Percentiles rank a stretch among this genome's conserved stretches.
Conservation (phyloP, 768 basidiomycete genomes). For the Panellus pusillus region DNA sequence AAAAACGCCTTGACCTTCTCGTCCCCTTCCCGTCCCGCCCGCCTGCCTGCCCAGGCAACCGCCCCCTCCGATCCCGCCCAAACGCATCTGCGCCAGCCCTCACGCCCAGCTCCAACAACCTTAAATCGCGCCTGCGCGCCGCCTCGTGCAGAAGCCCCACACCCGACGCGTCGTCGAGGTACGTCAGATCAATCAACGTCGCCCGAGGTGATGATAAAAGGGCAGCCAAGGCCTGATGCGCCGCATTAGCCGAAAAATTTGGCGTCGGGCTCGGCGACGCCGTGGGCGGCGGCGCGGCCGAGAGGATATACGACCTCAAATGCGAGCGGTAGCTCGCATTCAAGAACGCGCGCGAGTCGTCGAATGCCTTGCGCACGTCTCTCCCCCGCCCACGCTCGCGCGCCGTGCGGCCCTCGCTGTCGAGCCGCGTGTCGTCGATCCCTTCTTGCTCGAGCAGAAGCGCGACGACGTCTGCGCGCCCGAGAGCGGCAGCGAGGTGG, state of each 20-base stretch:
- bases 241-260: not conserved
- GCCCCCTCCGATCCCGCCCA: slow-evolving; percentile 14
- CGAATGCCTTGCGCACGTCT: slow-evolving; percentile 40
- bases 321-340: slow-evolving; percentile 75
- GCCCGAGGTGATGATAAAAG: slow-evolving; percentile 71
- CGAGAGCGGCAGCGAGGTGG: slow-evolving; percentile 68
- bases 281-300: slow-evolving; percentile 35
- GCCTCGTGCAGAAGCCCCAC: slow-evolving; percentile 65
- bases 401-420: slow-evolving; percentile 65
- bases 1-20: slow-evolving; percentile 86
- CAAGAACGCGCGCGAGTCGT: slow-evolving; percentile 52
- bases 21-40: slow-evolving; percentile 66
- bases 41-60: slow-evolving; percentile 33
- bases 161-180: slow-evolving; percentile 78
- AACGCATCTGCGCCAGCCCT: slow-evolving; percentile 86
- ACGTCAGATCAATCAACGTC: slow-evolving; percentile 72
- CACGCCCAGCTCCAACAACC: slow-evolving; percentile 80
- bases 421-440: slow-evolving; percentile 76
- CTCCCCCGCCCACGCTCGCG: slow-evolving; percentile 71
- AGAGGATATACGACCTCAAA: slow-evolving; percentile 71
- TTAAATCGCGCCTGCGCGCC: slow-evolving; percentile 74
- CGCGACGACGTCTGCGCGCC: slow-evolving; percentile 68
- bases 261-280: slow-evolving; percentile 22
- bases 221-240: slow-evolving; percentile 38
- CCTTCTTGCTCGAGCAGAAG: slow-evolving; percentile 76